Evolutionary conservation across 371 early-diverging fungal species (phyloP).

Genomic region (Mucor velutinosus): DNA sequence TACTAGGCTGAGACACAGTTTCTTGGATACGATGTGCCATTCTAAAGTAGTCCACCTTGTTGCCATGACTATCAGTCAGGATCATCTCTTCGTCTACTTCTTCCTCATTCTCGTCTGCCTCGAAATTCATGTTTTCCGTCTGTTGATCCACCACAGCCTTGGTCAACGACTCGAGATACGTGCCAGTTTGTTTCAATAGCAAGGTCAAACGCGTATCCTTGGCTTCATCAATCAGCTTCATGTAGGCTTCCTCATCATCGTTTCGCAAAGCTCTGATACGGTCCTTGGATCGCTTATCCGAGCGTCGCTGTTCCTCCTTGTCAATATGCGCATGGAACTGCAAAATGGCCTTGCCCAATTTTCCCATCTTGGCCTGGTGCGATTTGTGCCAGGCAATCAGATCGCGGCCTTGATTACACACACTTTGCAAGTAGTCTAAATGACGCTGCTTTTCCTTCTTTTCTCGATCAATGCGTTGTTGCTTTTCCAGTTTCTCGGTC

Average conservation of each 20-base stretch:
- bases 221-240: slow-evolving; percentile 89
- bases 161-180: slow-evolving; percentile 80
- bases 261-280: slow-evolving; percentile 92
- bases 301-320: slow-evolving; percentile 88
- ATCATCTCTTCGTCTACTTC: slow-evolving; percentile 58
- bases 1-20: slow-evolving; percentile 76
- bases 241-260: slow-evolving; percentile 95
- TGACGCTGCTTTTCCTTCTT: slow-evolving; percentile 84
- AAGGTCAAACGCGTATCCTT: slow-evolving; percentile 94
- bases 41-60: slow-evolving; percentile 80
- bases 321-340: slow-evolving; percentile 80
- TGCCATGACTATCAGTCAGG: slow-evolving; percentile 45
- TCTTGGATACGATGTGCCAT: slow-evolving; percentile 87
- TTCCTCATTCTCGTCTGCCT: slow-evolving; percentile 51
- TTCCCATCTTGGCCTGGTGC: slow-evolving; percentile 67
- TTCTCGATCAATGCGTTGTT: slow-evolving; percentile 85
- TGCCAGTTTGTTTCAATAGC: slow-evolving; percentile 85
- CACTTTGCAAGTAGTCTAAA: slow-evolving; percentile 71
- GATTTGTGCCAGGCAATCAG: slow-evolving; percentile 70
- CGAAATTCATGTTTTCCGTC: slow-evolving; percentile 57
- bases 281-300: slow-evolving; percentile 83
- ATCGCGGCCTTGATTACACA: slow-evolving; percentile 77
- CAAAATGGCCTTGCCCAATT: slow-evolving; percentile 78
- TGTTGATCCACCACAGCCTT: slow-evolving; percentile 80
- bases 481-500: slow-evolving; percentile 89